Conservation (phyloP, 352 stramenopile genomes). For the Globisporangium spiculum region DNA sequence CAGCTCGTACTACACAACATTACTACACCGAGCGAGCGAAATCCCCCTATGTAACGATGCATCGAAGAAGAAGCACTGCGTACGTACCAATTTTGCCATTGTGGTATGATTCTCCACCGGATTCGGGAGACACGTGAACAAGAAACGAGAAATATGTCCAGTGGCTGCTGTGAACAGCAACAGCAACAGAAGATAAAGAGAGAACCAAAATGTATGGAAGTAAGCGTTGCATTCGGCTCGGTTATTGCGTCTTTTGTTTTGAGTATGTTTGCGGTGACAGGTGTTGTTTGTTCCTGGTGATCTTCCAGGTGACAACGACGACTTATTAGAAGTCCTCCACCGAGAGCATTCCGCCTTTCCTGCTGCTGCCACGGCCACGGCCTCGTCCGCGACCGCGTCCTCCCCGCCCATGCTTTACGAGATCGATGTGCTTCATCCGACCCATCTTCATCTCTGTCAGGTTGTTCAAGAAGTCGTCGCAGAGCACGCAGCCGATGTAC, state of each 20-base stretch:
- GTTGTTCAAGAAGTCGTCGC: conserved; percentile 42
- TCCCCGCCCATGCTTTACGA: conserved; percentile 21
- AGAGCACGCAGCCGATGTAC: conserved; percentile 40
- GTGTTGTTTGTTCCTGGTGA: not conserved
- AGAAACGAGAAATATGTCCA: conserved; percentile 1
- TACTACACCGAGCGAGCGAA: not conserved
- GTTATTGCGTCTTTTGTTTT: not conserved
- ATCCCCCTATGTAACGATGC: not conserved
- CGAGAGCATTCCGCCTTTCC: conserved; percentile 24
- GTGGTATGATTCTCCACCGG: not conserved
- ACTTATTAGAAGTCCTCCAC: conserved; percentile 27
- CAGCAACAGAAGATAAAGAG: not conserved
- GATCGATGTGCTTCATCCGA: conserved; percentile 37
- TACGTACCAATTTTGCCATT: conserved; percentile 7
- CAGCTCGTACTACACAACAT: not conserved
- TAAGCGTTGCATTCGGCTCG: not conserved
- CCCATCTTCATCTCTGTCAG: conserved; percentile 38
- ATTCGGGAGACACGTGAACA: not conserved
- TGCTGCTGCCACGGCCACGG: not conserved
- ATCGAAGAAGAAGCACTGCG: not conserved
- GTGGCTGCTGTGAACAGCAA: conserved; percentile 7
- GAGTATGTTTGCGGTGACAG: not conserved
- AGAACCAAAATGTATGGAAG: not conserved
- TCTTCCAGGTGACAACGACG: not conserved
- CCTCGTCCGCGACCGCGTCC: conserved; percentile 20